A percentile compares a stretch with the other conserved stretches of the same genome.
Evolutionary conservation across 345 rosid genomes (phyloP).

Genomic region (Gynandropsis gynandra): DNA sequence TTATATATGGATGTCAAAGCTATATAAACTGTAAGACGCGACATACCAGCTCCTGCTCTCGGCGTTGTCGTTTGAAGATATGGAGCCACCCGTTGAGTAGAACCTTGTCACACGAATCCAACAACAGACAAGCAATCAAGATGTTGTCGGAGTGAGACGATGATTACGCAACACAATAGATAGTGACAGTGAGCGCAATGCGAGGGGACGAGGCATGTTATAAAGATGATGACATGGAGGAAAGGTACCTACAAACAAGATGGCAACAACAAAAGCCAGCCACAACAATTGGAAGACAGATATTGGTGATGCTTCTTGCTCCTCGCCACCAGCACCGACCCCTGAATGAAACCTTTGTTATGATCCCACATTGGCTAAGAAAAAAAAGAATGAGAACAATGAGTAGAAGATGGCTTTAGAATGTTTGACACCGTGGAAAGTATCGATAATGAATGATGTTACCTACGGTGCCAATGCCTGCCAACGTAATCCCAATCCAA

Average conservation of each 20-base stretch:
- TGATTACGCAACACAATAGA: not conserved
- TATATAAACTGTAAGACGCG: not conserved
- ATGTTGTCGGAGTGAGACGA: conserved; percentile 6
- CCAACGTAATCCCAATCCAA: conserved; percentile 91
- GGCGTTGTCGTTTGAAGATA: conserved; percentile 64
- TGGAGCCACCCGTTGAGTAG: conserved; percentile 92
- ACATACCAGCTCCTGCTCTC: conserved; percentile 78
- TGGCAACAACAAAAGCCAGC: conserved; percentile 60
- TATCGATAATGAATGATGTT: conserved; percentile 25
- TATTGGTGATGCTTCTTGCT: conserved; percentile 60
- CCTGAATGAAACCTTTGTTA: too few relatives aligned
- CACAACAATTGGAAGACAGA: conserved; percentile 78
- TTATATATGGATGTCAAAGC: conserved; percentile 2
- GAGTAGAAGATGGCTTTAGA: not conserved
- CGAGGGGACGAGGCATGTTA: not conserved
- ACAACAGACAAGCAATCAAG: conserved; percentile 17
- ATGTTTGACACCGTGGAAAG: not conserved
- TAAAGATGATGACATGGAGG: conserved; percentile 28
- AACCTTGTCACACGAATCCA: conserved; percentile 36
- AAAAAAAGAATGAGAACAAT: too few relatives aligned
- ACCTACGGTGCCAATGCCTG: conserved; percentile 98
- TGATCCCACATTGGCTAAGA: too few relatives aligned
- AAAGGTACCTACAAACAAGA: conserved; percentile 98
- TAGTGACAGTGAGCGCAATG: not conserved
- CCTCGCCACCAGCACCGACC: conserved; percentile 98